Evolutionary conservation across 306 rosid genomes (phyloP).

Genomic region (Castanea sativa): DNA sequence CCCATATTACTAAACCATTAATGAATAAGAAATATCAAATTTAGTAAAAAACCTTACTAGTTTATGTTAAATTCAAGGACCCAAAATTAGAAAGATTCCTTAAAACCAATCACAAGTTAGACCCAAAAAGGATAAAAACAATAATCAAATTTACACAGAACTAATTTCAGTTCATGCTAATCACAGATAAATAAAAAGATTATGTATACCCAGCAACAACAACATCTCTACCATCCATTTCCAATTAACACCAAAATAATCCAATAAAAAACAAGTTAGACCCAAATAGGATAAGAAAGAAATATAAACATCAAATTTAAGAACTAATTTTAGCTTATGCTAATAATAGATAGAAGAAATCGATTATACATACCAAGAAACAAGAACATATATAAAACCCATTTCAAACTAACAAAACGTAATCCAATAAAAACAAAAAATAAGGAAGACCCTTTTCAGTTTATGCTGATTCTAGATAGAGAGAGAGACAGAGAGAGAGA

Average conservation of each 20-base stretch:
- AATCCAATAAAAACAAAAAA: background rate
- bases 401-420: constrained; percentile 7
- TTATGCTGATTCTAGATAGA: constrained; percentile 5
- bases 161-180: background rate
- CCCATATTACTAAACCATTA: background rate
- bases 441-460: background rate
- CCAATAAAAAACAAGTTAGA: background rate
- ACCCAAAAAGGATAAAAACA: constrained; percentile 1
- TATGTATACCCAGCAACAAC: background rate
- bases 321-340: background rate
- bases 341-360: background rate
- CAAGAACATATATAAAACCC: background rate
- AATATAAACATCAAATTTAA: background rate
- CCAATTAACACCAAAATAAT: constrained; percentile 8
- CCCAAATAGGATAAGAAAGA: background rate
- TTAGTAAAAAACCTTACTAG: too few species aligned
- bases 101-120: background rate
- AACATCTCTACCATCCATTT: background rate
- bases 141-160: background rate
- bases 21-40: background rate
- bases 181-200: background rate
- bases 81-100: constrained; percentile 11
- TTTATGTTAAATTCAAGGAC: background rate
- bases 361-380: background rate
- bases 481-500: constrained; percentile 19